Evolutionary conservation across 306 rosid species (phyloP), one percentile per base, ranked within the genome.

Genomic region (Medicago ruthenica): DNA sequence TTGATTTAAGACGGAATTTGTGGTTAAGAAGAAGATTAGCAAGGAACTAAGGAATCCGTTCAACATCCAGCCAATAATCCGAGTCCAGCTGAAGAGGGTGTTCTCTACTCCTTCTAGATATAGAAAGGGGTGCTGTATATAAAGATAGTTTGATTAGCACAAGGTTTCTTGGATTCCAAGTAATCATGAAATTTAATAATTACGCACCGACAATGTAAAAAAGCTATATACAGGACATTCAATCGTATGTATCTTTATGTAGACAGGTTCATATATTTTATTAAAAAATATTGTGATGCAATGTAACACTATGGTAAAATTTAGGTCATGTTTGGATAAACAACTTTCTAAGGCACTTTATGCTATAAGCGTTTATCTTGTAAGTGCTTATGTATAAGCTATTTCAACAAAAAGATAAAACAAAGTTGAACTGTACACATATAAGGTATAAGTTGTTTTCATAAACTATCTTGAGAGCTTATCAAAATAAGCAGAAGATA

Each of bases 21-120:
- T 83, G 48, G 92, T 79, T 80, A 88, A 65, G 96, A 93, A 91
- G 91, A 84, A 93, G 81, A 93, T 88, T 5, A 85, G 84, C 65
- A 88, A 66, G 50, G 98, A 93, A 83, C 89, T 87, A 45, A 93
- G 48, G 24, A 89, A 77, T 37, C 98, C 97, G 3, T 91, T 91
- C 12, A 81, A 20, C 92, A 93, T 89, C 96, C 98, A 93, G 20
- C 98, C 97, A 1, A 86, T 77, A 27, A 91, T 91, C 24, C 97
- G 86, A 15, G 74, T 64, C 98, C 98, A 93, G 81, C 89, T 89
- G 91, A 93, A 93, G 86, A 91, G 98, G 27, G 73, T 68, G 84
- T 87, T 86, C 57, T 91, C 84, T 54, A 88, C 88, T 81, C 98
- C 98, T 72, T 91, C 98, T 13, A 64, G 86, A 73, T 93, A 93